These are phyloP conservation scores for Tetrahymena thermophila DNA, from an alignment of 73 alveolate species.

Conservation along the genomic window DNA sequence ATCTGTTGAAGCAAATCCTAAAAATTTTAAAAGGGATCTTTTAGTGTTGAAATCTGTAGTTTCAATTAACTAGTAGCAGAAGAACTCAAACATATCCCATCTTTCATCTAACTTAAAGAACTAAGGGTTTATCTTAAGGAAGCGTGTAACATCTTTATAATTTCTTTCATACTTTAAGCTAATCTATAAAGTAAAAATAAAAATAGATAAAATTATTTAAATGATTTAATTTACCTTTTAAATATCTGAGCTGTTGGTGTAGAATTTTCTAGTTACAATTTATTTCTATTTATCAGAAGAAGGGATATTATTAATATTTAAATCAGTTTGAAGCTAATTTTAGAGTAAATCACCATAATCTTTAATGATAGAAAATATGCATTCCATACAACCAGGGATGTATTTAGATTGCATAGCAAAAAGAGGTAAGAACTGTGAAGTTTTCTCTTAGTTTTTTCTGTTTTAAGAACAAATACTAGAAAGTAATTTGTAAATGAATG, in stretches of 20 bases:
- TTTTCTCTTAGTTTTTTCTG: slow-evolving; percentile 4
- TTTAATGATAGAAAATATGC: slow-evolving; percentile 27
- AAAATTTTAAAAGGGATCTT: slow-evolving; percentile 24
- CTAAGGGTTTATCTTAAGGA: neutral
- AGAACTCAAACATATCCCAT: slow-evolving; percentile 39
- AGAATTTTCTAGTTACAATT: neutral
- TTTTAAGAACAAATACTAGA: slow-evolving; percentile 22
- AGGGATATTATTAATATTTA: neutral
- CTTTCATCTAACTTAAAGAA: neutral
- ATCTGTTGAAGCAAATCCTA: slow-evolving; percentile 33
- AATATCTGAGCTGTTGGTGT: neutral
- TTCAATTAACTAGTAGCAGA: slow-evolving; percentile 9
- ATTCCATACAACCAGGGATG: slow-evolving; percentile 18
- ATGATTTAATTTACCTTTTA: neutral
- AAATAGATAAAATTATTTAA: neutral
- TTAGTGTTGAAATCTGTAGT: slow-evolving; percentile 3
- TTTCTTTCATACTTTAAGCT: neutral
- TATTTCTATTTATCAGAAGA: neutral
- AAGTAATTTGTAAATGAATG: slow-evolving; percentile 18
- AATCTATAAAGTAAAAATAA: neutral
- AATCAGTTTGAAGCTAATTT: neutral
- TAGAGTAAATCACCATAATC: slow-evolving; percentile 29
- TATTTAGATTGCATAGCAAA: slow-evolving; percentile 19
- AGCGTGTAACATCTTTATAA: neutral
- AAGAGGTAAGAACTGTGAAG: slow-evolving; percentile 13